Evolutionary conservation across 192 early-diverging fungal species (phyloP).

Genomic region (Thamnidium elegans): DNA sequence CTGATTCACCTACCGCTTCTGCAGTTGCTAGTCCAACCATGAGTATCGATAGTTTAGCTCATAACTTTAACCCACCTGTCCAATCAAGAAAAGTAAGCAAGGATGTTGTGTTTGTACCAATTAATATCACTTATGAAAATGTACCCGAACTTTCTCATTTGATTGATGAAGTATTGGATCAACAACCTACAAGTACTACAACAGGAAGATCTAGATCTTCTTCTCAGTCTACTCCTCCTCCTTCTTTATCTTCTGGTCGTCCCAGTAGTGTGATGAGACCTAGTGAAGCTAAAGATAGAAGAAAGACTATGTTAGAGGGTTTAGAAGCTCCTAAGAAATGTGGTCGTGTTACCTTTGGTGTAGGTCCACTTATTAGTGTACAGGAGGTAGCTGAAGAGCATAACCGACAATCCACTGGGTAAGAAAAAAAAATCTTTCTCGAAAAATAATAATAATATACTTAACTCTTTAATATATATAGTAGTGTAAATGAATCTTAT

Average conservation of each 20-base stretch:
- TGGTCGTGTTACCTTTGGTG: constrained; percentile 24
- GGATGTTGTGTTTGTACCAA: constrained; percentile 29
- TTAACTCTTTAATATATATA: no score
- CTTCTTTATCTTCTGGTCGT: constrained; percentile 14
- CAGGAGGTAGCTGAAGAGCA: constrained; percentile 23
- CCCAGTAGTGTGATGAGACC: constrained; percentile 17
- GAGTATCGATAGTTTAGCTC: constrained; percentile 15
- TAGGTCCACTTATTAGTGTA: constrained; percentile 31
- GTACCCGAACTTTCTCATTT: constrained; percentile 31
- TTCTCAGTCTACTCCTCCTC: no score
- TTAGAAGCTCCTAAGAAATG: constrained; percentile 11
- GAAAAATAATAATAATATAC: neutral
- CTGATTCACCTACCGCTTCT: constrained; percentile 12
- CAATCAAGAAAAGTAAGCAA: neutral
- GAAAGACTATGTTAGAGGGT: constrained; percentile 20
- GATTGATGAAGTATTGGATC: constrained; percentile 37
- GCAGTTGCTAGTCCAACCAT: constrained; percentile 19
- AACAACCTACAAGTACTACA: constrained; percentile 12
- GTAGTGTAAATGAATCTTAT: constrained; percentile 3
- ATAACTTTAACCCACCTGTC: neutral
- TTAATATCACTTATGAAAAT: constrained; percentile 38
- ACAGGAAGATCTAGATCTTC: neutral
- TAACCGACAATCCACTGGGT: constrained; percentile 8
- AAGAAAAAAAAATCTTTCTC: neutral
- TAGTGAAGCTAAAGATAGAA: constrained; percentile 33